Conservation (phyloP, 2,329 filamentous ascomycete genomes). For the Botrytis porri region DNA sequence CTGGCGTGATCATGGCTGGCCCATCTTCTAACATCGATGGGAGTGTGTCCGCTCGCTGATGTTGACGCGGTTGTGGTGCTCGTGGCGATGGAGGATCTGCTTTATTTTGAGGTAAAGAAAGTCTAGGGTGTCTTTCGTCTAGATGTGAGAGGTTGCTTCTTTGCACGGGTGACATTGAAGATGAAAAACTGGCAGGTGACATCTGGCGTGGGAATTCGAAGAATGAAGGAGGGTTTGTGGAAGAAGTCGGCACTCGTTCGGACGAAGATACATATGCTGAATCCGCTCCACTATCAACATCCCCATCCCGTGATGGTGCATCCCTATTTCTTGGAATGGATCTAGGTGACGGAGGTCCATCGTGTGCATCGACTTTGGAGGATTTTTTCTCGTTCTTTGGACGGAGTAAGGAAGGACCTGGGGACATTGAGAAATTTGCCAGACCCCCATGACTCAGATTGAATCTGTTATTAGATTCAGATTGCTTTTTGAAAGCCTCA, state of each 20-base stretch:
- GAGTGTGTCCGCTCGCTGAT: conserved; percentile 50
- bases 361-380: conserved; percentile 27
- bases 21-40: conserved; percentile 49
- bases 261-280: conserved; percentile 52
- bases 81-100: conserved; percentile 42
- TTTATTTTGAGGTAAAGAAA: conserved; percentile 53
- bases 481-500: conserved; percentile 71
- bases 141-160: conserved; percentile 35
- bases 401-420: conserved; percentile 25
- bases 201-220: conserved; percentile 47
- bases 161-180: conserved; percentile 28
- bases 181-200: conserved; percentile 46
- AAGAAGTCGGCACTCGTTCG: conserved; percentile 40
- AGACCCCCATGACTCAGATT: conserved; percentile 44
- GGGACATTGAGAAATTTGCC: conserved; percentile 46
- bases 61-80: conserved; percentile 26
- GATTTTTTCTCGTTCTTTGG: conserved; percentile 30
- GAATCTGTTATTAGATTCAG: conserved; percentile 61
- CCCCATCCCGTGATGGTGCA: conserved; percentile 38
- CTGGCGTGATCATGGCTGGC: conserved; percentile 52
- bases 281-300: conserved; percentile 46
- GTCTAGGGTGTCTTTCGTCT: conserved; percentile 52
- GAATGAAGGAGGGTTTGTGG: conserved; percentile 34
- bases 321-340: conserved; percentile 24
- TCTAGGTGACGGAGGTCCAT: conserved; percentile 29